Evolutionary conservation across 2,329 filamentous ascomycete genomes (phyloP).

Genomic region (Curvularia spicifera): DNA sequence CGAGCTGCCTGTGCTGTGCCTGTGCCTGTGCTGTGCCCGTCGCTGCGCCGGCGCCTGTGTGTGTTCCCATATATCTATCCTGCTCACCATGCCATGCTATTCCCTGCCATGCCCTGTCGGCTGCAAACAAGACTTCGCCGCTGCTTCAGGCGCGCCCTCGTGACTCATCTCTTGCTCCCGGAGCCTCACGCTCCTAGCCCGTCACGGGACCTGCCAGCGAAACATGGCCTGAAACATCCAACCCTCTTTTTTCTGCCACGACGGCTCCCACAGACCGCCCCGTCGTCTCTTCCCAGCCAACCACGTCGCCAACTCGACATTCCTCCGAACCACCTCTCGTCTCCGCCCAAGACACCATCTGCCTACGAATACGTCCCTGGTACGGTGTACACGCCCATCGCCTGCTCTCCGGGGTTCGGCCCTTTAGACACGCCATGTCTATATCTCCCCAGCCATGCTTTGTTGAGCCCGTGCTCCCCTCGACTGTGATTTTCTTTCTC

Average conservation of each 20-base stretch:
- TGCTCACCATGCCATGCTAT: constrained; percentile 1
- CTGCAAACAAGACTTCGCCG: not conserved
- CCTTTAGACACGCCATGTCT: not conserved
- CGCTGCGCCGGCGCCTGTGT: not conserved
- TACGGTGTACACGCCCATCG: too few species aligned
- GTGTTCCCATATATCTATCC: too few species aligned
- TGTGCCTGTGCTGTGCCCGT: not conserved
- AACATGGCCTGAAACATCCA: constrained; percentile 32
- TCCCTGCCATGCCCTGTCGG: constrained; percentile 8
- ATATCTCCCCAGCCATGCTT: not conserved
- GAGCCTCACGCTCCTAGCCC: not conserved
- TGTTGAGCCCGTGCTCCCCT: not conserved
- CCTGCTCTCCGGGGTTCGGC: too few species aligned
- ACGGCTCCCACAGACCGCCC: constrained; percentile 21
- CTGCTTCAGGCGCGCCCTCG: constrained; percentile 2
- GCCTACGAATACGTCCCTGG: too few species aligned
- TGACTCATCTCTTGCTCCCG: constrained; percentile 1
- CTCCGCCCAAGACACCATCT: not conserved
- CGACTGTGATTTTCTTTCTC: not conserved
- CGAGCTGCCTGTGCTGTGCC: not conserved
- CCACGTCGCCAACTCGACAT: not conserved
- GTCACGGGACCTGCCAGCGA: constrained; percentile 3
- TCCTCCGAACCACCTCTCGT: not conserved
- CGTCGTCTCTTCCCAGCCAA: not conserved
- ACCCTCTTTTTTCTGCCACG: constrained; percentile 25